Base-by-base conservation (phyloP, 148 eudicot genomes). In the Rhododendron williamsianum region DNA sequence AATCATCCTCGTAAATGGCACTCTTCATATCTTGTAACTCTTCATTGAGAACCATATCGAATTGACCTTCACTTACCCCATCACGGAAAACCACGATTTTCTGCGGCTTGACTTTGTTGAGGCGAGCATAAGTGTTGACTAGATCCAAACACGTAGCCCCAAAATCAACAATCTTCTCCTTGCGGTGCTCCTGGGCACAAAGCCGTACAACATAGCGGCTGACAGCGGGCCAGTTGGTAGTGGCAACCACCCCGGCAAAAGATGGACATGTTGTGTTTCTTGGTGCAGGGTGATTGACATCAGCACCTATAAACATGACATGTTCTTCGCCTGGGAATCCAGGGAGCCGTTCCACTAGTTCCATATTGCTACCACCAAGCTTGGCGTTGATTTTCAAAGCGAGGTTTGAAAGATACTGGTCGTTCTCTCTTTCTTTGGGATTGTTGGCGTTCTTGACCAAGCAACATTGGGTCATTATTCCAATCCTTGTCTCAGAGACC, bases 381-480 rank as follows among this genome's bases (percentile, higher is more conserved):
- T 93, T 92, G 6, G 92, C 93, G 87, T 95, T 95, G 36, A 95
- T 93, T 84, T 95, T 95, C 63, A 94, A 84, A 79, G 91, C 93
- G n/a, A 95, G 91, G 69, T 94, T 93, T 43, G 92, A 94, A 83
- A 93, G 81, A 86, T 91, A 91, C 81, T 91, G 93, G 78, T 90
- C 92, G 5, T 76, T 74, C 1, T 74, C 87, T 12, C 67, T 83
- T 79, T 89, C 87, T 82, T 91, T 89, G 2, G 92, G 92, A 23
- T 33, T 87, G 84, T 90, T 88, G 5, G 92, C 94, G 19, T 13
- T 60, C 12, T 18, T 45, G 1, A 91, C 88, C 85, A 93, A 88
- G 82, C 97, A 95, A 73, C 95, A 94, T 45, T 94, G 98, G 58
- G 95, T 90, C 43, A 94, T 63, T 65, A 95, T 72, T n/a, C 97